Evolutionary conservation across 768 basidiomycete species (phyloP), one percentile per base, ranked within the genome.

Genomic region (Boletus speciosus): DNA sequence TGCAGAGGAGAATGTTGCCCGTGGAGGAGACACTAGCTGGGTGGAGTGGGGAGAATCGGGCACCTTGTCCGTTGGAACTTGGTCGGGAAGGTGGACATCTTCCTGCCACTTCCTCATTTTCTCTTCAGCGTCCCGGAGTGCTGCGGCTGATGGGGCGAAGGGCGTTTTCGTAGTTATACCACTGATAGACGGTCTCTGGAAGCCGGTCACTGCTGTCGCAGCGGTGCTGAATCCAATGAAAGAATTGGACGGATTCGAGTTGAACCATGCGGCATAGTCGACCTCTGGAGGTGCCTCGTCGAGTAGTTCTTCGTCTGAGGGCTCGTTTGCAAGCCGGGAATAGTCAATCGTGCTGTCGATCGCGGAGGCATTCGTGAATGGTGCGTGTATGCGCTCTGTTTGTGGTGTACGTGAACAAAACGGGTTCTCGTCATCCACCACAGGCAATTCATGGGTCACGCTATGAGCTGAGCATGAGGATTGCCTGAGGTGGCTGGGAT

Each of bases 41-140:
- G n/a, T 39, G 21, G 52, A 10, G n/a, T 15, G 46, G 16, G 37
- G 56, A 37, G 58, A 12, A 36, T 48, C 31, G 6, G 58, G 41
- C 11, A 44, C 54, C 19, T 38, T 58, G 11, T 71, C 68, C 2
- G 74, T 69, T 0, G 58, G 54, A 15, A 46, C 42, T n/a, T 51
- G 52, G 40, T 55, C 54, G 7, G 52, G 53, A 29, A 21, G 14
- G 56, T 27, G 43, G n/a, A 71, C 68, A n/a, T 76, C 74, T 40
- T 74, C 71, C 36, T 74, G 66, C 82, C 81, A 84, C 25, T 73
- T 70, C 27, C 69, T 71, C 63, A 84, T 71, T 58, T 74, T 80
- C 40, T 77, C 77, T 66, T 78, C 69, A 1, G 85, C 86, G 59
- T 76, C 77, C 8, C 75, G 78, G 8, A 86, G 64, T 1, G 86